phyloP scores from a whole-genome alignment of 148 eudicot genomes.

The Cornus florida region DNA sequence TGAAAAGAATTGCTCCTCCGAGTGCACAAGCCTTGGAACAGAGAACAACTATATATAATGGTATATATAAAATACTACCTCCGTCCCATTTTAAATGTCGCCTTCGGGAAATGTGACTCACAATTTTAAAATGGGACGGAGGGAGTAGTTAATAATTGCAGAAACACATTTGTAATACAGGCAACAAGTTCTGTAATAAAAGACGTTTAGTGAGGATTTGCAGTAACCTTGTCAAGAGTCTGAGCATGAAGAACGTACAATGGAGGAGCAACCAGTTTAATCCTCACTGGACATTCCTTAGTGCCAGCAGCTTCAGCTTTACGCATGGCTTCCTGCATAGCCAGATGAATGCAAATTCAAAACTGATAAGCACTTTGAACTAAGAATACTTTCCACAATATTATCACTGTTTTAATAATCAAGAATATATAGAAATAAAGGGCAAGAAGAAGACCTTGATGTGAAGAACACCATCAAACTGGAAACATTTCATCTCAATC shows the following conservation, averaged over 20 bases:
- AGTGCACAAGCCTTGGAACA: too few relatives aligned
- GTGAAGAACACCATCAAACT: conserved; percentile 96
- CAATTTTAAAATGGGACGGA: too few relatives aligned
- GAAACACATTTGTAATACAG: too few relatives aligned
- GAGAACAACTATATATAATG: too few relatives aligned
- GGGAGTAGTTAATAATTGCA: too few relatives aligned
- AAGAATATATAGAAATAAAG: background rate
- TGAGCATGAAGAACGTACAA: conserved; percentile 91
- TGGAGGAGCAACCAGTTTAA: conserved; percentile 95
- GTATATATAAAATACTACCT: too few relatives aligned
- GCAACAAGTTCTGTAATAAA: too few relatives aligned
- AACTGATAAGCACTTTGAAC: background rate
- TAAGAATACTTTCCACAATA: background rate
- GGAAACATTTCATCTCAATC: conserved; percentile 95
- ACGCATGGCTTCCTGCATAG: conserved; percentile 87
- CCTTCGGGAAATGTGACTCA: too few relatives aligned
- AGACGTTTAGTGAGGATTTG: too few relatives aligned
- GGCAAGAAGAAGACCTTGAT: conserved; percentile 58
- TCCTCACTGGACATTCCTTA: conserved; percentile 94
- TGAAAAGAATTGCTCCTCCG: too few relatives aligned
- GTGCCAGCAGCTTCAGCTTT: conserved; percentile 94
- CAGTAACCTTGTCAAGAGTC: conserved; percentile 88
- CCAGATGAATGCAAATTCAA: background rate
- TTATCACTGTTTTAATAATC: background rate
- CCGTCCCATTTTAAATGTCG: too few relatives aligned